Conservation (phyloP, 129 eudicot genomes). For the Flaveria brownii region DNA sequence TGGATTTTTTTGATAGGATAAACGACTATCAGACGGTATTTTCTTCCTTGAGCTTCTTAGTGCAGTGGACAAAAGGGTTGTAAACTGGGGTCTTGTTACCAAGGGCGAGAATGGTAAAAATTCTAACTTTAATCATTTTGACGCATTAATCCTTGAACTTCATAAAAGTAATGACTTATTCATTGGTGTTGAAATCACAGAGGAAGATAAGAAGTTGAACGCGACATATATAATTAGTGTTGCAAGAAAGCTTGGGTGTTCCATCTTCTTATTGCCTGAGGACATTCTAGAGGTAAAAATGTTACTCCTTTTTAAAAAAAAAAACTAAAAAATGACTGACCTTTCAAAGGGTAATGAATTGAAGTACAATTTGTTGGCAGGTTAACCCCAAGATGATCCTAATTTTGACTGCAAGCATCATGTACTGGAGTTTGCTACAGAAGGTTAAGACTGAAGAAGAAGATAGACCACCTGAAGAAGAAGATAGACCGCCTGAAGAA, state of each 20-base stretch:
- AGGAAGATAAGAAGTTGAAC: constrained; percentile 80
- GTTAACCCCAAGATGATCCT: constrained; percentile 93
- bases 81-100: constrained; percentile 90
- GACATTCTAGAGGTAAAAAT: constrained; percentile 77
- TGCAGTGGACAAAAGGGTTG: constrained; percentile 86
- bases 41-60: constrained; percentile 93
- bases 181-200: constrained; percentile 42
- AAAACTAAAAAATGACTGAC: background rate
- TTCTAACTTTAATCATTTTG: constrained; percentile 2
- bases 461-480: constrained; percentile 35
- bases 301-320: background rate
- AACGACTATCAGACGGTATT: constrained; percentile 62
- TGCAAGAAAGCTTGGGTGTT: constrained; percentile 93
- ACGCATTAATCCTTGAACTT: background rate
- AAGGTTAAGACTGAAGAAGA: constrained; percentile 42
- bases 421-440: constrained; percentile 88
- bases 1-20: constrained; percentile 56
- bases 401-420: constrained; percentile 79
- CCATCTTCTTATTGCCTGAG: constrained; percentile 89
- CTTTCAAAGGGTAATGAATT: background rate
- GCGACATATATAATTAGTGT: constrained; percentile 91
- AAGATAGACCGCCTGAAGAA: constrained; percentile 33
- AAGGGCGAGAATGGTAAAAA: constrained; percentile 73
- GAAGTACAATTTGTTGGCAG: constrained; percentile 38
- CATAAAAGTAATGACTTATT: background rate